phyloP scores from a whole-genome alignment of 495 filamentous ascomycete species.

The Podospora conica region DNA sequence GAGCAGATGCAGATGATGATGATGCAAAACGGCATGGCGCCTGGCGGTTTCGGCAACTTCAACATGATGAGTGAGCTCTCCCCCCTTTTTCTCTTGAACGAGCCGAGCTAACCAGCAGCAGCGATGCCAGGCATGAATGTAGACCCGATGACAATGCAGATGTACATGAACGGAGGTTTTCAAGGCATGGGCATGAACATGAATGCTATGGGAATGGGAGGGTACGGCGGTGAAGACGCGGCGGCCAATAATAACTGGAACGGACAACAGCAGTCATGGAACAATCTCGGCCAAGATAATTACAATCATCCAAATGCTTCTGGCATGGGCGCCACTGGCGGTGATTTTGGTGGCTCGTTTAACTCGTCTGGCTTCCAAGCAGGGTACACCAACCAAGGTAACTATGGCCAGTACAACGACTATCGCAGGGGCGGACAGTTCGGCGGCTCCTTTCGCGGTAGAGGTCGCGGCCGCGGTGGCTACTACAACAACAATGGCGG shows the following conservation, averaged over 20 bases:
- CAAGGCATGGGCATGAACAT: constrained; percentile 86
- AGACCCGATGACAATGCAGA: constrained; percentile 88
- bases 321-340: constrained; percentile 57
- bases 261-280: constrained; percentile 67
- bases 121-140: constrained; percentile 77
- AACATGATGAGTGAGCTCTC: constrained; percentile 77
- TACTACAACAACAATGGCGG: constrained; percentile 18
- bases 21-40: constrained; percentile 71
- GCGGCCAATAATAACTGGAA: constrained; percentile 55
- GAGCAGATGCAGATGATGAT: constrained; percentile 68
- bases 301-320: constrained; percentile 64
- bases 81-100: background rate
- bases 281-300: constrained; percentile 61
- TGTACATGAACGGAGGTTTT: constrained; percentile 75
- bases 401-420: constrained; percentile 61
- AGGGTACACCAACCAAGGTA: constrained; percentile 52
- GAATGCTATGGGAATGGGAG: constrained; percentile 74
- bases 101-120: constrained; percentile 28
- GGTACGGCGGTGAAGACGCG: constrained; percentile 49
- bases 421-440: constrained; percentile 46
- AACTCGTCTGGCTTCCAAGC: constrained; percentile 60
- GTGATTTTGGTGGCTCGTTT: constrained; percentile 81
- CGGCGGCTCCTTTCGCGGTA: constrained; percentile 43
- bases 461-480: constrained; percentile 60
- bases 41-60: constrained; percentile 53